phyloP scores from a whole-genome alignment of 2,329 filamentous ascomycete genomes.

The Exophiala aquamarina region DNA sequence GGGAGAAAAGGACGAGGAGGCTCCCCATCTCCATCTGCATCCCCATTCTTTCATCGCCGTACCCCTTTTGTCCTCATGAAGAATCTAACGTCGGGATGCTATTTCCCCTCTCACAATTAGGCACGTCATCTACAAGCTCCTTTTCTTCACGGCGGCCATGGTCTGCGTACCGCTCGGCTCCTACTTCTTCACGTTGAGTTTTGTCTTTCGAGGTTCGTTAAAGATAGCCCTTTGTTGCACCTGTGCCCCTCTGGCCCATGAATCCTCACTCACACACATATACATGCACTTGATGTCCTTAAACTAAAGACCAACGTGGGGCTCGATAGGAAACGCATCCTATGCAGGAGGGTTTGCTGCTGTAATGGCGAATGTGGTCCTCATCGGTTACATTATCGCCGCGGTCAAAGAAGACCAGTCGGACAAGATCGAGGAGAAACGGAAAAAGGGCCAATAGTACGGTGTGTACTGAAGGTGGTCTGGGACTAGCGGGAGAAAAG shows the following conservation, averaged over 20 bases:
- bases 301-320: too few relatives aligned
- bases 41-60: slow-evolving; percentile 32
- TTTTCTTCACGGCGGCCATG: slow-evolving; percentile 91
- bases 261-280: too few relatives aligned
- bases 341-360: slow-evolving; percentile 84
- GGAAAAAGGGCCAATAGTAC: slow-evolving; percentile 44
- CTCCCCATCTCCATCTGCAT: too few relatives aligned
- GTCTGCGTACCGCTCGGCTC: slow-evolving; percentile 80
- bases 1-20: too few relatives aligned
- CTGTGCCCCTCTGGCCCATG: too few relatives aligned
- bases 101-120: too few relatives aligned
- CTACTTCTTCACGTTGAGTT: slow-evolving; percentile 79
- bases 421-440: slow-evolving; percentile 69
- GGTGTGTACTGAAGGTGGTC: neutral
- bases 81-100: neutral
- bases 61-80: slow-evolving; percentile 35
- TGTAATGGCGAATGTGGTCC: slow-evolving; percentile 84
- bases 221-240: too few relatives aligned
- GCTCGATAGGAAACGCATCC: slow-evolving; percentile 84
- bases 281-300: neutral
- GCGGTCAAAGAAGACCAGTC: slow-evolving; percentile 85
- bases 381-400: slow-evolving; percentile 87
- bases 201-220: slow-evolving; percentile 74
- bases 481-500: too few relatives aligned
- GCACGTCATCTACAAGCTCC: slow-evolving; percentile 78